phyloP scores from a whole-genome alignment of 805 yeast species.

The Candida quercuum region DNA sequence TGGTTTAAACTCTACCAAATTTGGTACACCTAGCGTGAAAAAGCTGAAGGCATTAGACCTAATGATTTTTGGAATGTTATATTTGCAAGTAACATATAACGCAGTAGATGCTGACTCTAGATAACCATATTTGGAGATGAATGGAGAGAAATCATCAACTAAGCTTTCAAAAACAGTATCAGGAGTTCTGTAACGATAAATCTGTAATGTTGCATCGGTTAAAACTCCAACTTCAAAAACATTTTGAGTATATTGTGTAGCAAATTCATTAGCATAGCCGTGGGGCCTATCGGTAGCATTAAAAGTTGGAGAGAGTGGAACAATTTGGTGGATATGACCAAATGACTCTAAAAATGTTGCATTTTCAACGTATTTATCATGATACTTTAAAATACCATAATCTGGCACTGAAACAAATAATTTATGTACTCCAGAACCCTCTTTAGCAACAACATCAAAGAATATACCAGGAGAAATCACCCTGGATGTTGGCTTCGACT shows the following conservation, averaged over 20 bases:
- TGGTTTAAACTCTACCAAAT: conserved; percentile 37
- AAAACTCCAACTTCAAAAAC: conserved; percentile 75
- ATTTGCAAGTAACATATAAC: conserved; percentile 74
- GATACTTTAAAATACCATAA: conserved; percentile 74
- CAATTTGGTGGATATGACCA: conserved; percentile 65
- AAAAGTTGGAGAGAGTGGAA: conserved; percentile 64
- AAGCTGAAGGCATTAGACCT: conserved; percentile 39
- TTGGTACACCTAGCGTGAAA: conserved; percentile 37
- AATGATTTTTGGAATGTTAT: conserved; percentile 49
- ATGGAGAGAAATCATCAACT: conserved; percentile 63
- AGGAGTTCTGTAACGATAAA: conserved; percentile 75
- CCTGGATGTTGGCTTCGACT: conserved; percentile 51
- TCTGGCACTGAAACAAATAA: conserved; percentile 79
- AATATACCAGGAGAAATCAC: conserved; percentile 85
- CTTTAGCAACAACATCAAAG: conserved; percentile 50
- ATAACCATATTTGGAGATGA: conserved; percentile 74
- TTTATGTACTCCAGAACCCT: conserved; percentile 29
- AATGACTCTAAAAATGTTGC: conserved; percentile 66
- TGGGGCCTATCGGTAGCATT: conserved; percentile 68
- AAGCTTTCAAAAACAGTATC: conserved; percentile 68
- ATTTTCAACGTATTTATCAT: conserved; percentile 69
- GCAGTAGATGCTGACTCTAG: conserved; percentile 90
- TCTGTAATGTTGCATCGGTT: conserved; percentile 72
- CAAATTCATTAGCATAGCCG: conserved; percentile 82
- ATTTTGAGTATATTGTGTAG: conserved; percentile 70